Conservation (phyloP, 1,284 basidiomycete genomes). For the Hemileia vastatrix region DNA sequence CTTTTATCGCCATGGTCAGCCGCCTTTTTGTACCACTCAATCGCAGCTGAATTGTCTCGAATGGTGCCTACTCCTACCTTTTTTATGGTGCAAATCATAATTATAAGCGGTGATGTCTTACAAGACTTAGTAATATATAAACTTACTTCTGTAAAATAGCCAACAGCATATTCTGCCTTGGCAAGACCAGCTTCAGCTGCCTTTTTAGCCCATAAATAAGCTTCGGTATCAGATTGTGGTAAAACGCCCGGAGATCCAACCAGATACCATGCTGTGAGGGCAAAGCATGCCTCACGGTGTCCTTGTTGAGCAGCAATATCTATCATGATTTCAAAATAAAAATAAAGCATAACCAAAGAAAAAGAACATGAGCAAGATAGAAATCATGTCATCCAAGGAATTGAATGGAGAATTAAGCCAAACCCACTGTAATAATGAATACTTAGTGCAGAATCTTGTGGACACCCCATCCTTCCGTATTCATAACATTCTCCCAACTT, state of each 20-base stretch:
- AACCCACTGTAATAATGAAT: constrained; percentile 95
- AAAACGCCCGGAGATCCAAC: constrained; percentile 95
- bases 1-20: constrained; percentile 92
- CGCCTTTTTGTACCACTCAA: constrained; percentile 76
- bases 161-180: constrained; percentile 94
- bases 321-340: too few species aligned
- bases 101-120: too few species aligned
- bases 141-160: constrained; percentile 79
- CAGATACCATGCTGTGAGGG: constrained; percentile 96
- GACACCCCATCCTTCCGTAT: constrained; percentile 97
- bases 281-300: constrained; percentile 94
- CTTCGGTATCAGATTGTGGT: constrained; percentile 95
- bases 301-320: constrained; percentile 96
- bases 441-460: constrained; percentile 89
- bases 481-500: constrained; percentile 97
- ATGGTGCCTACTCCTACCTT: constrained; percentile 47
- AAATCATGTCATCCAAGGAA: background rate
- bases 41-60: constrained; percentile 50
- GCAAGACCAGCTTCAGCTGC: constrained; percentile 85
- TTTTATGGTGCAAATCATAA: too few species aligned
- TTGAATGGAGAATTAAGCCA: background rate
- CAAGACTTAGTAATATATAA: too few species aligned
- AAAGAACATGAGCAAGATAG: constrained; percentile 15
- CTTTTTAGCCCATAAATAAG: constrained; percentile 57
- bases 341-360: constrained; percentile 12